Base-by-base conservation (phyloP, 2,329 filamentous ascomycete species). In the Cercospora beticola region DNA sequence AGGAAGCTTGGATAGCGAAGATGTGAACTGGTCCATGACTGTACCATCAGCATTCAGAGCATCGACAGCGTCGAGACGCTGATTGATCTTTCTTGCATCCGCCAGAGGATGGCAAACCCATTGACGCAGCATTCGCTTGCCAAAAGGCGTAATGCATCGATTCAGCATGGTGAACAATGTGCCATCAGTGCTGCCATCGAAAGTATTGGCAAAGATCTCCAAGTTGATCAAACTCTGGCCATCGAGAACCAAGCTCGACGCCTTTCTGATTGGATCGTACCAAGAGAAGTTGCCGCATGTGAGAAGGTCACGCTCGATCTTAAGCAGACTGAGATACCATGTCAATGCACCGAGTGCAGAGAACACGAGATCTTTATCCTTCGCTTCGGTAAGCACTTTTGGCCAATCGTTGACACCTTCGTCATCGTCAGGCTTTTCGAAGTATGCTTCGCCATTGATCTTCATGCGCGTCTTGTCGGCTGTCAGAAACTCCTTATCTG, bases 71-170 rank as follows among this genome's bases (percentile, higher is more conserved):
- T 99, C 94, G 10, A 99, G 84, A 5, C 95, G 89, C 72, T 96
- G 93, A 75, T 98, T 97, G 83, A 99, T 97, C 77, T 91, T 93
- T 43, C 85, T 82, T 5, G 92, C 89, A 80, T 97, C 91, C 78
- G 93, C 93, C 14, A 99, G 84, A 2, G 95, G 95, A 79, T 99
- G 95, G 76, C 94, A 98, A 2, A 99, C 91, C 95, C 95, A 99
- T 79, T 97, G 93, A 65, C 94, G 91, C 79, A 99, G 93, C 79
- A 97, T 88, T 10, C 95, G 91, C 82, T 99, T 99, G 67, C 95
- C 95, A 77, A 99, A 99, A 0, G 95, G 94, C 3, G 95, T 98
- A 70, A 97, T 90, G 78, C 95, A 99, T 62, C 93, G 89, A 79
- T 99, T 98, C 63, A 99, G 86, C 71, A 99, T 88, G 62, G 87